A percentile compares a stretch with the other conserved stretches of the same genome.
Evolutionary conservation across 345 rosid species (phyloP).

Genomic region (Conringia planisiliqua): DNA sequence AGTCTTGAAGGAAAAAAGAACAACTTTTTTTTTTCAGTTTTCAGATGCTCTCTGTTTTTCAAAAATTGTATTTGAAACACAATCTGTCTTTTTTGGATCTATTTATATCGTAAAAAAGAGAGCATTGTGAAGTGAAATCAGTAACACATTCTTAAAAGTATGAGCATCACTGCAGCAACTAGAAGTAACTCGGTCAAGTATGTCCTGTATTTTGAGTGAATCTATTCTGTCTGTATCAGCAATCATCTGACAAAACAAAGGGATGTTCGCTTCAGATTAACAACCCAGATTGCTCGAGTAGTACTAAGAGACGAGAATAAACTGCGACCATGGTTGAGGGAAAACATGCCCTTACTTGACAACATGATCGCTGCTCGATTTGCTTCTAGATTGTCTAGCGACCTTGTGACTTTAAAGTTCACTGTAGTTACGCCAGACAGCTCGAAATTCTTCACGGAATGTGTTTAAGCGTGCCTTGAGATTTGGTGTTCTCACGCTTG

Average conservation of each 20-base stretch:
- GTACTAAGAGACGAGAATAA: neutral
- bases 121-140: neutral
- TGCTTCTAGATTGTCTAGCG: neutral
- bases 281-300: neutral
- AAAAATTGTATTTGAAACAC: slow-evolving; percentile 10
- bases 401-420: slow-evolving; percentile 19
- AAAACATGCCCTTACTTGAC: slow-evolving; percentile 16
- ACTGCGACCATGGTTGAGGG: slow-evolving; percentile 1
- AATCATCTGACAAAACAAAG: slow-evolving; percentile 5
- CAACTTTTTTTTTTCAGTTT: neutral
- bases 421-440: slow-evolving; percentile 42
- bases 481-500: slow-evolving; percentile 38
- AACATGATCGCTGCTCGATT: neutral
- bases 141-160: neutral
- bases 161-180: slow-evolving; percentile 24
- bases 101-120: neutral
- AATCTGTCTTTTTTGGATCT: slow-evolving; percentile 2
- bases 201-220: slow-evolving; percentile 9
- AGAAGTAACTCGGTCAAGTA: slow-evolving; percentile 25
- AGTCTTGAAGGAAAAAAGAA: slow-evolving; percentile 31
- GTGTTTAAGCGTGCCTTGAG: slow-evolving; percentile 40
- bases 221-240: slow-evolving; percentile 2
- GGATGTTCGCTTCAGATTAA: neutral
- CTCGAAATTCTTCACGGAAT: slow-evolving; percentile 39
- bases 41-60: neutral